Base-by-base conservation (phyloP, 1,139 yeast species). In the Hansenula lynferdii region DNA sequence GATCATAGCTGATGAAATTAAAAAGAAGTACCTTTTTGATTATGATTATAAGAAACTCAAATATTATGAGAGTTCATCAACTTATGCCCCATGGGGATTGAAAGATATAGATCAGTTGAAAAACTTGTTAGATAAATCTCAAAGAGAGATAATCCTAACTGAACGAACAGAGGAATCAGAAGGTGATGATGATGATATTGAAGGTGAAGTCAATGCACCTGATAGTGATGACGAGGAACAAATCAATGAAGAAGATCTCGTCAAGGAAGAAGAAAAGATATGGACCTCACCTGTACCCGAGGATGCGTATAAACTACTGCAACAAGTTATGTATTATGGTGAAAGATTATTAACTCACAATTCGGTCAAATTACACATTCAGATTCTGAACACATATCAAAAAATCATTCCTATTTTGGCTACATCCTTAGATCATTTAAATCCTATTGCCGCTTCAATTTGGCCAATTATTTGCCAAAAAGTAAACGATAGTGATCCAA, bases 261-360 rank as follows among this genome's bases (percentile, higher is more conserved):
- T 53, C 9, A 54, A 53, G 16, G 60, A 58, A 20, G 42, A 49
- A 20, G 42, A 49, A 17, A 61, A 56, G 10, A 56, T 50, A 8
- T 87, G 96, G 96, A 49, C 54, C 0, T 81, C 90, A 0, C 76
- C 78, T 0, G 64, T 89, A 1, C 85, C 94, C 0, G 64, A 70
- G 34, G 60, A 69, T 3, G 64, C 80, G 0, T 89, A 85, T 54
- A 56, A 63, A 34, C 64, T 81, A 3, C 62, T 84, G 0, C 75
- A 80, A 38, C 75, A 76, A 41, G 77, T 92, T 9, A 69, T 79
- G 41, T 72, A 69, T 11, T 86, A 87, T 53, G 82, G 94, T 3
- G 82, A 85, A 42, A 61, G 84, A 41, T 67, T 87, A 37, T 60
- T 87, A 28, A 77, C 87, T 3, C 94, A 86, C 48, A 77, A 77